Percentiles rank a stretch among this genome's conserved stretches.
Conservation (phyloP, 164 flowering plant species). For the Warburgia ugandensis region DNA sequence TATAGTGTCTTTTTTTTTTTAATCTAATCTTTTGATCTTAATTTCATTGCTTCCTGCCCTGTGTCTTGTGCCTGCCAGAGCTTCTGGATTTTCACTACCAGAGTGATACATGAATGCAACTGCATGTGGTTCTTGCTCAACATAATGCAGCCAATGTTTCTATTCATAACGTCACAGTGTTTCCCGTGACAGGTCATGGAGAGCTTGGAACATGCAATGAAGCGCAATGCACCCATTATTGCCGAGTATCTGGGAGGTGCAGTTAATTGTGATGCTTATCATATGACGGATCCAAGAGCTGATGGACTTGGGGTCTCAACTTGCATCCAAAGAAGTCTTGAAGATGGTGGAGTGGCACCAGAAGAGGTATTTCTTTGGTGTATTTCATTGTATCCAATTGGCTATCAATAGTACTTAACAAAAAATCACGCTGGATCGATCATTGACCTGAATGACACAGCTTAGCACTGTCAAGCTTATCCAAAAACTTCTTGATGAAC, state of each 20-base stretch:
- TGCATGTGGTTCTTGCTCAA: too few species aligned
- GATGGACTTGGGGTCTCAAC: slow-evolving; percentile 96
- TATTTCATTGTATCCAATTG: neutral
- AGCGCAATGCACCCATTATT: slow-evolving; percentile 80
- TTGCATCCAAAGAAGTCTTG: slow-evolving; percentile 72
- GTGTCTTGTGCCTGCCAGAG: too few species aligned
- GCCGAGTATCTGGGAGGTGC: slow-evolving; percentile 96
- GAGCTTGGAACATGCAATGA: slow-evolving; percentile 98
- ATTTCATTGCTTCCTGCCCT: too few species aligned
- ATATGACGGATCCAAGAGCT: slow-evolving; percentile 96
- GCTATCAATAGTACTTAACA: too few species aligned
- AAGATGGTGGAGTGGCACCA: slow-evolving; percentile 88
- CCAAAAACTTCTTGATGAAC: too few species aligned
- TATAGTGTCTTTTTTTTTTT: neutral
- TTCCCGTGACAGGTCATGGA: slow-evolving; percentile 62
- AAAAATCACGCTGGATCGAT: too few species aligned
- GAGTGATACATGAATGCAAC: neutral
- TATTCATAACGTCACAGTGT: slow-evolving; percentile 2
- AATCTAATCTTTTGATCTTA: neutral
- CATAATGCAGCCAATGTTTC: neutral
- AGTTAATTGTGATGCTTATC: slow-evolving; percentile 92
- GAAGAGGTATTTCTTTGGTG: slow-evolving; percentile 60
- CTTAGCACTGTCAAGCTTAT: too few species aligned
- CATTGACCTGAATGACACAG: too few species aligned
- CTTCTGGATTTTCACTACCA: too few species aligned